These are phyloP conservation scores for Caryocar brasiliense DNA, from an alignment of 441 rosid species.

Conservation along the genomic window DNA sequence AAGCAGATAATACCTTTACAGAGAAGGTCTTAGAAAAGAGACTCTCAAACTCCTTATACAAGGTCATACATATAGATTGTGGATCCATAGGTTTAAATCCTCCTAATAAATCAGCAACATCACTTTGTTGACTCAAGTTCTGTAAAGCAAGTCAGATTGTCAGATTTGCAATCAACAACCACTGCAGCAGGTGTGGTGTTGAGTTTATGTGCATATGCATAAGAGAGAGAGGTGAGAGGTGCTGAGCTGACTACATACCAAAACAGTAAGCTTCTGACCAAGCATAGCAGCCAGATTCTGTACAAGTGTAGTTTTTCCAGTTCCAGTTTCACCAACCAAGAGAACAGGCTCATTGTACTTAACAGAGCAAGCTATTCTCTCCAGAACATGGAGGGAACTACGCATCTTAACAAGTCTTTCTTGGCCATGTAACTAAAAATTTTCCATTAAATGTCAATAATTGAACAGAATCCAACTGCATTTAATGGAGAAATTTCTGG, in stretches of 20 bases:
- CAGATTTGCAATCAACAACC: not conserved
- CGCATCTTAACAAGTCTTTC: constrained; percentile 68
- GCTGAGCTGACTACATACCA: constrained; percentile 42
- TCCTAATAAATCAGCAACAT: constrained; percentile 89
- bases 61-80: constrained; percentile 51
- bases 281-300: constrained; percentile 79
- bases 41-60: constrained; percentile 63
- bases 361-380: constrained; percentile 77
- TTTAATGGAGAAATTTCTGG: constrained; percentile 12
- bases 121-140: constrained; percentile 99
- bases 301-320: constrained; percentile 96
- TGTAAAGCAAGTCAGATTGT: constrained; percentile 23
- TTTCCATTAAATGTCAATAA: constrained; percentile 11
- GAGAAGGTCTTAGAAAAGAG: constrained; percentile 52
- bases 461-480: constrained; percentile 13
- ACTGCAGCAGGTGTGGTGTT: no score
- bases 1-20: constrained; percentile 28
- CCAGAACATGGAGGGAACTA: constrained; percentile 67
- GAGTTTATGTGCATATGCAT: not conserved
- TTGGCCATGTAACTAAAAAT: constrained; percentile 44
- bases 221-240: constrained; percentile 7
- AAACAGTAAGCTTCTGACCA: constrained; percentile 81
- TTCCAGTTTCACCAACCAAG: constrained; percentile 99
- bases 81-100: constrained; percentile 96
- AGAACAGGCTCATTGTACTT: constrained; percentile 89